Evolutionary conservation across 768 basidiomycete genomes (phyloP).

Genomic region (Amanita phalloides): DNA sequence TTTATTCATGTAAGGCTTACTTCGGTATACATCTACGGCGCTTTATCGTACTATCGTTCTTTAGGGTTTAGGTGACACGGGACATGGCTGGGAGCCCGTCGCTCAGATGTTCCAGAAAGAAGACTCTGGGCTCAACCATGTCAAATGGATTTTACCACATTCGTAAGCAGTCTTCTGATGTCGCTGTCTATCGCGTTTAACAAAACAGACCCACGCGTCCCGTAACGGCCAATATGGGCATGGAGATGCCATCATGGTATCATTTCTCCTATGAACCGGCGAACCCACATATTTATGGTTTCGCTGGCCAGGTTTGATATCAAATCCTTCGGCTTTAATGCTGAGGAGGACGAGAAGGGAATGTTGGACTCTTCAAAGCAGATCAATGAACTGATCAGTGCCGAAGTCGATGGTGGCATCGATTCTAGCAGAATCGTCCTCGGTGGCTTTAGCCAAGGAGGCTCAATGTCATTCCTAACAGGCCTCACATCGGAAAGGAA

Average conservation of each 20-base stretch:
- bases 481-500: conserved; percentile 58
- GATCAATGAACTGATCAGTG: conserved; percentile 60
- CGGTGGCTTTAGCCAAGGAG: conserved; percentile 88
- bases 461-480: conserved; percentile 64
- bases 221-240: conserved; percentile 68
- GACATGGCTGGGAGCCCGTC: conserved; percentile 68
- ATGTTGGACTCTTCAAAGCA: conserved; percentile 55
- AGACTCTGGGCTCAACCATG: conserved; percentile 47
- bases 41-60: conserved; percentile 1
- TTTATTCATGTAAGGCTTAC: conserved; percentile 68
- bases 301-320: conserved; percentile 62
- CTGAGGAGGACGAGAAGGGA: conserved; percentile 64
- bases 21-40: conserved; percentile 3
- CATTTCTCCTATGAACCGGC: conserved; percentile 3
- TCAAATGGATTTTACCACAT: conserved; percentile 88
- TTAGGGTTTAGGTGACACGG: conserved; percentile 70
- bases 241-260: conserved; percentile 71
- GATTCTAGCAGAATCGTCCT: conserved; percentile 64
- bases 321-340: conserved; percentile 46
- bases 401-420: conserved; percentile 66
- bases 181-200: background rate
- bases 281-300: conserved; percentile 2
- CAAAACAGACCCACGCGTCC: conserved; percentile 36
- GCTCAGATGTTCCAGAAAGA: conserved; percentile 54
- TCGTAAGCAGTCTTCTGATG: conserved; percentile 38